Evolutionary conservation across 139 green algal species (phyloP).

Genomic region (Yamagishiella unicocca): DNA sequence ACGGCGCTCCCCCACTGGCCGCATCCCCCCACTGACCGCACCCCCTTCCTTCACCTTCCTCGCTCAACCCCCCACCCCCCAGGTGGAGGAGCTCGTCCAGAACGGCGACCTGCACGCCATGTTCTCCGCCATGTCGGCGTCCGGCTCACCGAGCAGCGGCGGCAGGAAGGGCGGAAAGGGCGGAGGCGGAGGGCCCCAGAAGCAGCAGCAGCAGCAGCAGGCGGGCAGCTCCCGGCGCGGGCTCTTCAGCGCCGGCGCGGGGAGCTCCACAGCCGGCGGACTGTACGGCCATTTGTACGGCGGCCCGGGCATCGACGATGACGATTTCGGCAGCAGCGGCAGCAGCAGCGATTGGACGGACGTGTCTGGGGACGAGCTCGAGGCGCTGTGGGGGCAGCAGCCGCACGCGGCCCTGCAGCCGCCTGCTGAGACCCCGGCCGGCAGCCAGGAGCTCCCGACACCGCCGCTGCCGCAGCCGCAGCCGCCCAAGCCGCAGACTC

Average conservation of each 20-base stretch:
- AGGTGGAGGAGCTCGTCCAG: conserved; percentile 42
- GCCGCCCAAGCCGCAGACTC: not conserved
- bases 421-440: not conserved
- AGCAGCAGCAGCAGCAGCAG: not conserved
- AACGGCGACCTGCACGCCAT: conserved; percentile 16
- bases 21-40: not conserved
- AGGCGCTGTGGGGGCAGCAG: conserved; percentile 2
- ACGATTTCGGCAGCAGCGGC: not conserved
- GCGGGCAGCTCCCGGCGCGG: no score
- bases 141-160: not conserved
- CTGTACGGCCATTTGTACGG: no score
- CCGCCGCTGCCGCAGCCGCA: not conserved
- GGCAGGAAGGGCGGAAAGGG: not conserved
- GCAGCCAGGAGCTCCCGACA: not conserved
- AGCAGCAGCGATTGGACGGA: conserved; percentile 37
- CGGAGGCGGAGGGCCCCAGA: no score
- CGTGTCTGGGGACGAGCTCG: conserved; percentile 21
- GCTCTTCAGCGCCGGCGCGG: no score
- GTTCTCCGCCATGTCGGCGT: conserved; percentile 14
- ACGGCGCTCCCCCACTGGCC: not conserved
- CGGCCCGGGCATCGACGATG: not conserved
- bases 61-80: not conserved
- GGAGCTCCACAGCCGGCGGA: no score
- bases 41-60: not conserved
- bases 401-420: no score